Base-by-base conservation (phyloP, 176 grass and related monocot species). In the Poa annua region DNA sequence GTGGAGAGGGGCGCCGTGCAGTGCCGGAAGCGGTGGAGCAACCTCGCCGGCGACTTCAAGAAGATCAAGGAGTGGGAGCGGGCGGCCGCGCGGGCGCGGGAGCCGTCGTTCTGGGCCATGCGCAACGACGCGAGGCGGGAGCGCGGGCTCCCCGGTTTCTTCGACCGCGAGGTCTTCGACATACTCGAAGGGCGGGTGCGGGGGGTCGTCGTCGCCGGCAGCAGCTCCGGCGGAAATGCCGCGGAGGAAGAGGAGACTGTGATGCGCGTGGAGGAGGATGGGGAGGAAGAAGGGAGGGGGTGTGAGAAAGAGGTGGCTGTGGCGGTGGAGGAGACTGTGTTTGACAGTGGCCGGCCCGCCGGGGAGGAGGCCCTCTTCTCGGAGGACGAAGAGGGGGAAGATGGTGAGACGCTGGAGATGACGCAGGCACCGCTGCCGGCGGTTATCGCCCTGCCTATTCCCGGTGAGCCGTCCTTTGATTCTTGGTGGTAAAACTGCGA, bases 11-110 rank as follows among this genome's bases (percentile, higher is more conserved):
- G 92, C 0, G 82, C 92, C 39, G 96, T 98, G 47, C 96, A 98
- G 92, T 98, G 92, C 85, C 86, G 96, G 51, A 98, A 98, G 87
- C 82, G 96, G 60, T 98, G 96, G 92, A 98, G 96, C 82, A 98
- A 98, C 72, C 96, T 98, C n/a, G 92, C 96, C 3, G 92, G 92
- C 6, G 96, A 98, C 76, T 98, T 88, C 66, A 98, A 98, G 89
- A 98, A 98, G 88, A 98, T 98, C 61, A 98, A 91, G 85, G 96
- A 98, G 86, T 98, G 96, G 96, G 96, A 98, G 87, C 87, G 88
- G 4, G 8, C 52, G 33, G 78, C 83, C 44, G 11, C 42, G 53
- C 78, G 64, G 33, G 11, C 42, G 53, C 78, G 70, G 33, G 88
- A 90, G 71, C 90, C 90, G 36, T 98, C 96, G 68, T 98, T 95